Conservation (phyloP, 345 rosid species). For the Eucalyptus pauciflora region DNA sequence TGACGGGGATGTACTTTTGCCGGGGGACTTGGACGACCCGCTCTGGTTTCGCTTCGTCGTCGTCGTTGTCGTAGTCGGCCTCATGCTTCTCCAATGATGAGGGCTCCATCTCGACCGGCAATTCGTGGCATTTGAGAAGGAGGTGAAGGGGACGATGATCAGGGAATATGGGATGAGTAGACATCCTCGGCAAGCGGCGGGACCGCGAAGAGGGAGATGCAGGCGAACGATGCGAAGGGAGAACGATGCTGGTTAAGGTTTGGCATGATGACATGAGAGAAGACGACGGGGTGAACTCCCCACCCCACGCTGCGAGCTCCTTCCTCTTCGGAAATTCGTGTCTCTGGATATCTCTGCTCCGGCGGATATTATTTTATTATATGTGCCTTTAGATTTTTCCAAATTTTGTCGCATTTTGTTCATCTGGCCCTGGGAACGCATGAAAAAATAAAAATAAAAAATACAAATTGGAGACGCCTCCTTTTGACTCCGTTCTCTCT, state of each 20-base stretch:
- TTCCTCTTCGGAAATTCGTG: not conserved
- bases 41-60: not conserved
- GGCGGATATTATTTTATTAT: not conserved
- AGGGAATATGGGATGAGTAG: not conserved
- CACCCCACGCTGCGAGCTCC: not conserved
- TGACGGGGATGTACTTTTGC: conserved; percentile 59
- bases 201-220: not conserved
- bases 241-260: not conserved
- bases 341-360: not conserved
- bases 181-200: not conserved
- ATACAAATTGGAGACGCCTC: not conserved
- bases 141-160: not conserved
- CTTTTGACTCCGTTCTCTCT: no score
- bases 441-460: not conserved
- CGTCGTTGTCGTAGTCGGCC: not conserved
- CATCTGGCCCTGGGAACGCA: not conserved
- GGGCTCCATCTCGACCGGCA: not conserved
- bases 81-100: not conserved
- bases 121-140: not conserved
- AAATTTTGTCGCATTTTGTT: not conserved
- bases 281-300: not conserved
- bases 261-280: not conserved
- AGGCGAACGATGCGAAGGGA: not conserved
- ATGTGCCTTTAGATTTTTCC: not conserved
- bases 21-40: conserved; percentile 46